These are phyloP conservation scores for Phytophthora pistaciae DNA, from an alignment of 352 stramenopile genomes.

Conservation along the genomic window DNA sequence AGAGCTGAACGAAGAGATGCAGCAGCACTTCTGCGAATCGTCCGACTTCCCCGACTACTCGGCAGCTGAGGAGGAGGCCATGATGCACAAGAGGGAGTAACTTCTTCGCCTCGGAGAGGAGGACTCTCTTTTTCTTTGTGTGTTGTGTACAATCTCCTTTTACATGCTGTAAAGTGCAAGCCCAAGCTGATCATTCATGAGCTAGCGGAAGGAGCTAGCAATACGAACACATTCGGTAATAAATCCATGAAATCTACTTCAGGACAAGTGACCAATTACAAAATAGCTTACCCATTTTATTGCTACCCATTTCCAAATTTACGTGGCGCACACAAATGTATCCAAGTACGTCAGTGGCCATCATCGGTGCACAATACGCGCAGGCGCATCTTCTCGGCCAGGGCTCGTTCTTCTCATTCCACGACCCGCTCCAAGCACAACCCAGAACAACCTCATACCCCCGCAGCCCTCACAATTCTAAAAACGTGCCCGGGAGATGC, in stretches of 20 bases:
- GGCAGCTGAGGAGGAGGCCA: constrained; percentile 57
- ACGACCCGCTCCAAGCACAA: not conserved
- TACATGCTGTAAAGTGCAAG: constrained; percentile 16
- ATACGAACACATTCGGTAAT: not conserved
- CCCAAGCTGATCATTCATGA: not conserved
- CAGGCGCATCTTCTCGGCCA: too few species aligned
- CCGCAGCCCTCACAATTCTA: not conserved
- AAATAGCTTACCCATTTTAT: not conserved
- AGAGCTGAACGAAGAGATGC: constrained; percentile 49
- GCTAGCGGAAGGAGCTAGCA: not conserved
- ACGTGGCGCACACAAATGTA: constrained; percentile 5
- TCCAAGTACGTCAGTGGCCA: not conserved
- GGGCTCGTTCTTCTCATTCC: constrained; percentile 12
- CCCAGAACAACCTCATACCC: not conserved
- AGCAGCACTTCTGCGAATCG: constrained; percentile 59
- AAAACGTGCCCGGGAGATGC: constrained; percentile 12
- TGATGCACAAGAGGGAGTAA: constrained; percentile 45
- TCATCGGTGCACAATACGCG: constrained; percentile 15
- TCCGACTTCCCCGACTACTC: constrained; percentile 73
- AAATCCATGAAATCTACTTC: not conserved
- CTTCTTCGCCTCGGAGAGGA: not conserved
- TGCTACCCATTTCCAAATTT: not conserved
- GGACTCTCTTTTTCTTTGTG: not conserved
- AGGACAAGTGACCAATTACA: too few species aligned
- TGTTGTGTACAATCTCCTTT: not conserved